phyloP scores from a whole-genome alignment of 805 yeast species.

The Sugiyamaella boreocaroliniensis region DNA sequence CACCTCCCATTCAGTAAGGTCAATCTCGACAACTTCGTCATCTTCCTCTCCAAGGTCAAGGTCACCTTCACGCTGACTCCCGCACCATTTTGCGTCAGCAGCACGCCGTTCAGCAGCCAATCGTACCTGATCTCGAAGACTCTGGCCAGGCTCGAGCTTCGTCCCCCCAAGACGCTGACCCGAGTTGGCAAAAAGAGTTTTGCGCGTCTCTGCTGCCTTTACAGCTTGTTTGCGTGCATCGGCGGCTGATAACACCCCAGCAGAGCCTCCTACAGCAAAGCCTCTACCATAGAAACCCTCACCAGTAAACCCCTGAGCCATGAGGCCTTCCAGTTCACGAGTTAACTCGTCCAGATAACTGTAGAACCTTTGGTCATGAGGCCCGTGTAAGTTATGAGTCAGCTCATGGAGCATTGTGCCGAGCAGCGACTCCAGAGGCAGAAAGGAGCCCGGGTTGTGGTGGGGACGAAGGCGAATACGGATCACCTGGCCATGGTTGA shows the following conservation, averaged over 20 bases:
- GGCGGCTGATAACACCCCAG: background rate
- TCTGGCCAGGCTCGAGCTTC: constrained; percentile 23
- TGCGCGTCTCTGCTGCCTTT: constrained; percentile 34
- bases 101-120: constrained; percentile 58
- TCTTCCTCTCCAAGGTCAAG: constrained; percentile 12
- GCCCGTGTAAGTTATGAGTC: constrained; percentile 71
- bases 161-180: constrained; percentile 33
- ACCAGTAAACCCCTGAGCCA: constrained; percentile 37
- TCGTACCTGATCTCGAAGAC: constrained; percentile 41
- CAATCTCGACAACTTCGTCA: background rate
- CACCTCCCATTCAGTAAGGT: background rate
- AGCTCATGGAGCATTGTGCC: constrained; percentile 88
- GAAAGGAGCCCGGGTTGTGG: constrained; percentile 44
- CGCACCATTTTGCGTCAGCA: constrained; percentile 24
- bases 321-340: constrained; percentile 37
- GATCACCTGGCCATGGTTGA: constrained; percentile 68
- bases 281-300: constrained; percentile 48
- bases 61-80: constrained; percentile 10
- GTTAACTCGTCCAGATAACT: constrained; percentile 54
- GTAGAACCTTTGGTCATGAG: constrained; percentile 73
- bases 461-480: constrained; percentile 63
- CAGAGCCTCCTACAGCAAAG: constrained; percentile 37
- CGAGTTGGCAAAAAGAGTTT: constrained; percentile 31
- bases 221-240: constrained; percentile 17
- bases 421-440: constrained; percentile 55